A percentile compares a stretch with the other conserved stretches of the same genome.
phyloP scores from a whole-genome alignment of 768 basidiomycete species.

The Lentinula lateritia region DNA sequence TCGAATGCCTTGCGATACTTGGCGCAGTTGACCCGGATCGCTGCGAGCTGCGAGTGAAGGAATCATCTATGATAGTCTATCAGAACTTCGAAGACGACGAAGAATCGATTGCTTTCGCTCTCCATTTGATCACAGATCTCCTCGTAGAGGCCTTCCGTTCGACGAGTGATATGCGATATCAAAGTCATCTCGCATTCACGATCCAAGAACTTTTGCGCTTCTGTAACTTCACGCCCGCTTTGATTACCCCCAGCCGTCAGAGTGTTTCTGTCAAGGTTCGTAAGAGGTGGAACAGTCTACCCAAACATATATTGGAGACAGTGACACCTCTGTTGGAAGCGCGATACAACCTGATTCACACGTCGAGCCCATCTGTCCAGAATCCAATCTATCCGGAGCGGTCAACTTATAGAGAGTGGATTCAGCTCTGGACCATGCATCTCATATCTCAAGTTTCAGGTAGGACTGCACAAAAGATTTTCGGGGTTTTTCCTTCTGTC shows the following conservation, averaged over 20 bases:
- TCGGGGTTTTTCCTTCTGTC: slow-evolving; percentile 71
- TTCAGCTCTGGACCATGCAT: slow-evolving; percentile 82
- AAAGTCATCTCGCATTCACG: slow-evolving; percentile 81
- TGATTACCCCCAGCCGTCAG: slow-evolving; percentile 49
- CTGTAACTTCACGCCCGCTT: slow-evolving; percentile 79
- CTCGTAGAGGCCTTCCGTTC: slow-evolving; percentile 89
- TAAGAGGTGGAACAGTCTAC: slow-evolving; percentile 72
- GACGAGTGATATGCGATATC: slow-evolving; percentile 91
- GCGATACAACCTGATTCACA: slow-evolving; percentile 50
- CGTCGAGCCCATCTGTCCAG: slow-evolving; percentile 29
- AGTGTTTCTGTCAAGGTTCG: slow-evolving; percentile 62
- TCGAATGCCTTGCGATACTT: slow-evolving; percentile 86
- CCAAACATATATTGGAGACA: slow-evolving; percentile 81
- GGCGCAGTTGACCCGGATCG: slow-evolving; percentile 96
- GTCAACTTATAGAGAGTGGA: slow-evolving; percentile 92
- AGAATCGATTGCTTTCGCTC: slow-evolving; percentile 73
- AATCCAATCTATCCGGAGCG: slow-evolving; percentile 78
- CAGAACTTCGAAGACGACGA: slow-evolving; percentile 76
- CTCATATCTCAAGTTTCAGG: slow-evolving; percentile 67
- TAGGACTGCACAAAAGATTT: slow-evolving; percentile 57
- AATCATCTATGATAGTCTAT: slow-evolving; percentile 65
- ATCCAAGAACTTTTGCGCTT: slow-evolving; percentile 88
- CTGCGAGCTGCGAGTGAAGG: slow-evolving; percentile 57
- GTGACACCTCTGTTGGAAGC: slow-evolving; percentile 78
- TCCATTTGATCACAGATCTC: slow-evolving; percentile 81